Base-by-base conservation (phyloP, 768 basidiomycete species). In the Tulasnella sp. region DNA sequence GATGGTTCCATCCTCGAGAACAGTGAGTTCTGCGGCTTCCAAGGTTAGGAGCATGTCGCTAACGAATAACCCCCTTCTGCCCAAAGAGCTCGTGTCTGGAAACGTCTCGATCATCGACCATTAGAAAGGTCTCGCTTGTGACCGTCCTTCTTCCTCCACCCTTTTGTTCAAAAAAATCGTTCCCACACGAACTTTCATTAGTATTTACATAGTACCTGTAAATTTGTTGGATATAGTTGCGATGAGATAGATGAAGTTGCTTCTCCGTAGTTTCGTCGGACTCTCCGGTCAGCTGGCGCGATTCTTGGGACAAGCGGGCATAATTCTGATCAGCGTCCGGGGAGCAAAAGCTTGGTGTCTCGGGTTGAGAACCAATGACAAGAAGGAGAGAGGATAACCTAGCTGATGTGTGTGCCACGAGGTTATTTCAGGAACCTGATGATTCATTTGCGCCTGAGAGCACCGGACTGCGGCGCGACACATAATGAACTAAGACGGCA, bases 1-100 rank as follows among this genome's bases (percentile, higher is more conserved):
- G 93, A 95, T 83, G 93, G 93, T 3, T 91, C 92, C 83, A 89
- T 92, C 81, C 86, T 94, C 58, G 93, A 94, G 85, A 93, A 93
- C 86, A 88, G 90, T 89, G 74, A 68, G 88, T 84, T 31, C 3
- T 40, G 72, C 40, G 21, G 16, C 34, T 56, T 82, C 38, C 36
- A 38, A 71, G 39, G 71, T 39, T 72, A 14, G 24, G 58, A 71
- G 80, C 82, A n/a, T n/a, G n/a, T 81, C 81, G 82, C 79, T 68
- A 82, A 24, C 80, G 34, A 42, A 71, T 24, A n/a, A 52, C 36
- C 80, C 38, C 68, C 56, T 68, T 36, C 78, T 42, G 10, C 36
- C 56, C 48, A 48, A 82, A 90, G 89, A 92, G 82, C 85, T 96
- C 81, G 88, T 96, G 73, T 94, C 94, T 68, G 94, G 95, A 81